Percentiles rank a stretch among this genome's conserved stretches.
phyloP scores from a whole-genome alignment of 116 monocot genomes.

The Trichopus zeylanicus region DNA sequence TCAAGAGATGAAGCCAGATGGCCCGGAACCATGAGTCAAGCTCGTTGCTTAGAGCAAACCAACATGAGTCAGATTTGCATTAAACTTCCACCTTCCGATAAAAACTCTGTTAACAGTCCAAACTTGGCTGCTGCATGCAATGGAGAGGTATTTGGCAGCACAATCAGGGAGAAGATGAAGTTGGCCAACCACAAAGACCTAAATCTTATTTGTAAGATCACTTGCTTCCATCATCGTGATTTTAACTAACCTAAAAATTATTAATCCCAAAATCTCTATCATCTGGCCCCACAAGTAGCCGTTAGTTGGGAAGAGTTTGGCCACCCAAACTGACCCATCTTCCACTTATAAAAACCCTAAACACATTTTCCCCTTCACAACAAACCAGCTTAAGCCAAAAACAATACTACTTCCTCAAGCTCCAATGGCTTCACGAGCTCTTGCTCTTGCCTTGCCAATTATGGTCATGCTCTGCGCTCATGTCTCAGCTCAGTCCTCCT shows the following conservation, averaged over 20 bases:
- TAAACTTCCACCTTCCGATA: too few species aligned
- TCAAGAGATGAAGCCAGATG: too few species aligned
- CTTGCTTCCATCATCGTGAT: neutral
- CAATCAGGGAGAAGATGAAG: neutral
- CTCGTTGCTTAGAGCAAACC: too few species aligned
- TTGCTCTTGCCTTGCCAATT: neutral
- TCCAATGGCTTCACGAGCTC: too few species aligned
- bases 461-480: neutral
- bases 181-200: neutral
- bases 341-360: neutral
- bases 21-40: too few species aligned
- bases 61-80: too few species aligned
- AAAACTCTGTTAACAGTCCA: neutral
- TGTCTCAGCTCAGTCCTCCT: constrained; percentile 12
- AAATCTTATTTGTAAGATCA: neutral
- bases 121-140: neutral
- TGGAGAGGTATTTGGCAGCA: neutral
- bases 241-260: neutral
- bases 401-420: too few species aligned
- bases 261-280: too few species aligned
- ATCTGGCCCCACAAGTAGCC: neutral
- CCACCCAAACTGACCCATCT: neutral
- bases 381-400: too few species aligned
- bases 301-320: constrained; percentile 1
- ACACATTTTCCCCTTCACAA: neutral